phyloP scores from a whole-genome alignment of 768 basidiomycete genomes.

The Suillus decipiens region DNA sequence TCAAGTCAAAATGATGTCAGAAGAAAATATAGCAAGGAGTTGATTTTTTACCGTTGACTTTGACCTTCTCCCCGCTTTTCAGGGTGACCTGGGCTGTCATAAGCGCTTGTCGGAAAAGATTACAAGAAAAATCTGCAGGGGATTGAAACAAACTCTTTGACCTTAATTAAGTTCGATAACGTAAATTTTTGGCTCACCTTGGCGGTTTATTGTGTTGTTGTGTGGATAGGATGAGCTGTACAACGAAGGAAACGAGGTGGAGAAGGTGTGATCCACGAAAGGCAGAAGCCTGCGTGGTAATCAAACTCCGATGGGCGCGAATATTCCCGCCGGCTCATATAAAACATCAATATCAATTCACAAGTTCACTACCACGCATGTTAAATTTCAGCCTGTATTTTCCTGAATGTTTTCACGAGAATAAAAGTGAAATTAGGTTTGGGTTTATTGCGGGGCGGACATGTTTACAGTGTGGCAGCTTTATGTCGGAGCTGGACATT shows the following conservation, averaged over 20 bases:
- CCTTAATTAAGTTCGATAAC: neutral
- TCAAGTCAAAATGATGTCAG: slow-evolving; percentile 25
- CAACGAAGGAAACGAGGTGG: slow-evolving; percentile 38
- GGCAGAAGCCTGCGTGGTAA: slow-evolving; percentile 30
- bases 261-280: slow-evolving; percentile 32
- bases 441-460: neutral
- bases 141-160: slow-evolving; percentile 8
- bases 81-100: slow-evolving; percentile 50
- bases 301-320: slow-evolving; percentile 41
- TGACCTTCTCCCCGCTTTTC: slow-evolving; percentile 83
- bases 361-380: too few species aligned
- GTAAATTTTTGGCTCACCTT: slow-evolving; percentile 28
- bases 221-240: slow-evolving; percentile 26
- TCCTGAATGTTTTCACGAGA: neutral
- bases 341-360: neutral
- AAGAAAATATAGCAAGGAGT: slow-evolving; percentile 16
- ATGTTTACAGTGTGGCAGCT: neutral
- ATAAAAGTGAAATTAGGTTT: neutral
- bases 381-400: neutral
- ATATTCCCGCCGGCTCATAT: slow-evolving; percentile 20
- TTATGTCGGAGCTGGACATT: slow-evolving; percentile 2
- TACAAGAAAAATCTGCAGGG: slow-evolving; percentile 29
- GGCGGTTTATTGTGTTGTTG: slow-evolving; percentile 19
- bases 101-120: slow-evolving; percentile 20
- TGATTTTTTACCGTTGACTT: slow-evolving; percentile 74